Evolutionary conservation across 1,284 basidiomycete species (phyloP).

Genomic region (Cryptococcus depauperatus): DNA sequence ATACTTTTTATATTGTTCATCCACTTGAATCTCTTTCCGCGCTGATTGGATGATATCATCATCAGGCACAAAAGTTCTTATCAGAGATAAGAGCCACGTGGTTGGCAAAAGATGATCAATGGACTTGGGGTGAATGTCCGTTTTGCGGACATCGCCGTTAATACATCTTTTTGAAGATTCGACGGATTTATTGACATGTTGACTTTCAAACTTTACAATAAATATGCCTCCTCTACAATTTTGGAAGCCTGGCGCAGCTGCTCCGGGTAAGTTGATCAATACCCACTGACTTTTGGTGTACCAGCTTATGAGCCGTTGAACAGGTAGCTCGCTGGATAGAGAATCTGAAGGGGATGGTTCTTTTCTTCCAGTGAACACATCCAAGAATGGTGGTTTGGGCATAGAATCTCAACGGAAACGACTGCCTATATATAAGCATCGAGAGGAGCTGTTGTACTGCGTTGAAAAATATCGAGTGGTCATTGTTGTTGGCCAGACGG

Average conservation of each 20-base stretch:
- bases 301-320: background rate
- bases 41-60: too few species aligned
- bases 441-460: constrained; percentile 72
- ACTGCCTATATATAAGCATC: constrained; percentile 81
- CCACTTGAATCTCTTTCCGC: too few species aligned
- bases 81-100: too few species aligned
- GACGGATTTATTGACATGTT: too few species aligned
- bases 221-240: constrained; percentile 42
- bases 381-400: constrained; percentile 44
- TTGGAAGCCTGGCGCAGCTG: constrained; percentile 62
- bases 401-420: constrained; percentile 67
- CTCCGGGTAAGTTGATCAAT: constrained; percentile 55
- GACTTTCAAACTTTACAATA: background rate
- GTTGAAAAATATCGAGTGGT: constrained; percentile 74
- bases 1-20: too few species aligned
- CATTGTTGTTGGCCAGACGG: constrained; percentile 88
- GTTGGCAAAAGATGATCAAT: too few species aligned
- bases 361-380: constrained; percentile 56
- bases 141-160: too few species aligned
- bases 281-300: background rate
- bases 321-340: constrained; percentile 70
- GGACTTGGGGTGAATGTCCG: too few species aligned
- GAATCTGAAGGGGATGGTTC: constrained; percentile 64
- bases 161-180: too few species aligned
- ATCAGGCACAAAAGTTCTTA: too few species aligned